phyloP scores from a whole-genome alignment of 2,329 filamentous ascomycete species.

The Xylaria sp. region DNA sequence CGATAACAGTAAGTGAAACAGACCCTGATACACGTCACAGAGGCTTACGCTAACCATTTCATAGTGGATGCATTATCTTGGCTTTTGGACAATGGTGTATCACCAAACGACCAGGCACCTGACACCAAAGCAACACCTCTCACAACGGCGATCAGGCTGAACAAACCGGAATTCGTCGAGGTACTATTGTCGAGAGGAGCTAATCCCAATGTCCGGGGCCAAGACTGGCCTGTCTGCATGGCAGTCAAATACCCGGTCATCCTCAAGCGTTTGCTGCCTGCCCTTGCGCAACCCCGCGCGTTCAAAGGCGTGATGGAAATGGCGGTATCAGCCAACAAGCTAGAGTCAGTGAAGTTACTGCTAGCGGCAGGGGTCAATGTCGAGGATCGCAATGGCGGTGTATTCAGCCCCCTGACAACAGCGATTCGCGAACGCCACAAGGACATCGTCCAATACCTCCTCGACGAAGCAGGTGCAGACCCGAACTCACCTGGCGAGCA shows the following conservation, averaged over 20 bases:
- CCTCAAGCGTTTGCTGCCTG: conserved; percentile 67
- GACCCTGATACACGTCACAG: not conserved
- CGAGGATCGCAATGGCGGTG: conserved; percentile 77
- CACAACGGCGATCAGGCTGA: conserved; percentile 72
- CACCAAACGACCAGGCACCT: conserved; percentile 67
- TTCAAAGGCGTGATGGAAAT: conserved; percentile 76
- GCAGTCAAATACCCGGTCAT: conserved; percentile 71
- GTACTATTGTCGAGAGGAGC: conserved; percentile 55
- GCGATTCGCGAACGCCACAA: conserved; percentile 72
- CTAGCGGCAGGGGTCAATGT: conserved; percentile 73
- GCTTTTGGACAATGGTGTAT: conserved; percentile 69
- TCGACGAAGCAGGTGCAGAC: conserved; percentile 71
- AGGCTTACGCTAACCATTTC: conserved; percentile 14
- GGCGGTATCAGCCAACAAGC: conserved; percentile 73
- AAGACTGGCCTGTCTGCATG: conserved; percentile 78
- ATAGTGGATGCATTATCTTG: conserved; percentile 65
- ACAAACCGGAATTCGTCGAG: conserved; percentile 66
- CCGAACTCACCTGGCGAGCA: conserved; percentile 76
- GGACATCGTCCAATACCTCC: conserved; percentile 69
- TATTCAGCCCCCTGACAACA: conserved; percentile 76
- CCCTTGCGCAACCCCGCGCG: conserved; percentile 67
- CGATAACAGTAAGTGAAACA: conserved; percentile 60
- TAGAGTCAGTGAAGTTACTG: conserved; percentile 74
- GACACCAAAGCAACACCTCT: conserved; percentile 69
- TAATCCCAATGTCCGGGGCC: conserved; percentile 70